These are phyloP conservation scores for Deinandra increscens DNA, from an alignment of 129 eudicot genomes.

Conservation along the genomic window DNA sequence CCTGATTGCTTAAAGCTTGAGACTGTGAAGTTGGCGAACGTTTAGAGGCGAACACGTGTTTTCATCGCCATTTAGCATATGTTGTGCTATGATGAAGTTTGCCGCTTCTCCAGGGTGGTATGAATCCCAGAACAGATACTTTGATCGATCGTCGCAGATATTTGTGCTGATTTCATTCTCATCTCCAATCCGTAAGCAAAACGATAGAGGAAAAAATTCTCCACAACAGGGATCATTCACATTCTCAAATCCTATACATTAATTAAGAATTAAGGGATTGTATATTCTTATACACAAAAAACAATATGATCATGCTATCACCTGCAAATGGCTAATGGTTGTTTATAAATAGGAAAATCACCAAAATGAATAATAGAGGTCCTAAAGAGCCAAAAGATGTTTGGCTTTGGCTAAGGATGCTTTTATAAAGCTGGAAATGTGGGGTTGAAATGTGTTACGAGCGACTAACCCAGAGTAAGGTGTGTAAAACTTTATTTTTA, in stretches of 20 bases:
- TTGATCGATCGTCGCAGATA: slow-evolving; percentile 45
- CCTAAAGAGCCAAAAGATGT: too few species aligned
- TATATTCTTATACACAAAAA: too few species aligned
- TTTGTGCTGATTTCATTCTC: slow-evolving; percentile 32
- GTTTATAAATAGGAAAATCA: too few species aligned
- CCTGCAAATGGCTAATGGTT: too few species aligned
- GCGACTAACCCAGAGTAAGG: too few species aligned
- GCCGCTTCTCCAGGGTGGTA: slow-evolving; percentile 64
- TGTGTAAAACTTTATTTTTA: too few species aligned
- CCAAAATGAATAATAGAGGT: too few species aligned
- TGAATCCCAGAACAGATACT: slow-evolving; percentile 58
- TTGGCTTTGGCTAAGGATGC: too few species aligned
- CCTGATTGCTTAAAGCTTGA: slow-evolving; percentile 18
- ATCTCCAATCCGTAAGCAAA: slow-evolving; percentile 44
- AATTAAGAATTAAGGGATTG: not conserved
- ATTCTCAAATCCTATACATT: slow-evolving; percentile 50
- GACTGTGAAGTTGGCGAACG: slow-evolving; percentile 43
- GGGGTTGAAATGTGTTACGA: too few species aligned
- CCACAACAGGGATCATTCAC: slow-evolving; percentile 62
- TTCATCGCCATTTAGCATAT: slow-evolving; percentile 50
- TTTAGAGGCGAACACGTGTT: slow-evolving; percentile 45
- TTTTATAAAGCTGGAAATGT: too few species aligned
- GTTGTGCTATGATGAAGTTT: slow-evolving; percentile 52
- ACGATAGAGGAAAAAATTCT: slow-evolving; percentile 47
- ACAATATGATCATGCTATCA: too few species aligned